Evolutionary conservation across 2,329 filamentous ascomycete species (phyloP).

Genomic region (Leptographium galeiforme): DNA sequence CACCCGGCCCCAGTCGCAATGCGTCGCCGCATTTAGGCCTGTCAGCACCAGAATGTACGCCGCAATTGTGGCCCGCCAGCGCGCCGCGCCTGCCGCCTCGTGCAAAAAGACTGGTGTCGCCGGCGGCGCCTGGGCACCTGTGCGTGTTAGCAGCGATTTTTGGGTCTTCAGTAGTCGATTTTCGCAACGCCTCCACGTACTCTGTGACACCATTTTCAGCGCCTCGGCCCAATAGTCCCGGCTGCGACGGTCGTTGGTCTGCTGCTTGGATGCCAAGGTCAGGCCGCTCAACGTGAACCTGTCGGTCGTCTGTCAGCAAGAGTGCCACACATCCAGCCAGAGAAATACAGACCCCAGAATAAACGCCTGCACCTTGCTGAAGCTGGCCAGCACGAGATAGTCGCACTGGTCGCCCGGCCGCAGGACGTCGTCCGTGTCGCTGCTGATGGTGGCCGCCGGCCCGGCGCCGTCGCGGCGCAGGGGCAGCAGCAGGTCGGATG

Average conservation of each 20-base stretch:
- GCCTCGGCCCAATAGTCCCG: slow-evolving; percentile 27
- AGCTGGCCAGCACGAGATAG: slow-evolving; percentile 45
- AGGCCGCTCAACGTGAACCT: slow-evolving; percentile 44
- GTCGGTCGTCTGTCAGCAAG: not conserved
- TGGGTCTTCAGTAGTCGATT: too few species aligned
- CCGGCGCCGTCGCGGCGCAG: slow-evolving; percentile 37
- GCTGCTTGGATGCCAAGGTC: slow-evolving; percentile 23
- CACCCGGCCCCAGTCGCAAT: slow-evolving; percentile 56
- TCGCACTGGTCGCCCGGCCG: slow-evolving; percentile 35
- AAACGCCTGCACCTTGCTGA: slow-evolving; percentile 45
- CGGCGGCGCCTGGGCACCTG: slow-evolving; percentile 13
- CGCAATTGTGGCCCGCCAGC: slow-evolving; percentile 53
- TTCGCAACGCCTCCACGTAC: slow-evolving; percentile 15
- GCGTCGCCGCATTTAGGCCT: slow-evolving; percentile 54
- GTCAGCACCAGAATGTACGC: slow-evolving; percentile 60
- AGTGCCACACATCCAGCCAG: slow-evolving; percentile 4
- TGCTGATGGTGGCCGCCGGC: slow-evolving; percentile 34
- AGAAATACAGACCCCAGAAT: slow-evolving; percentile 35
- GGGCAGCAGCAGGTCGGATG: slow-evolving; percentile 39
- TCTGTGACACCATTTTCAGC: slow-evolving; percentile 18
- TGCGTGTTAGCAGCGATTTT: not conserved
- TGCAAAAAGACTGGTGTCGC: slow-evolving; percentile 34
- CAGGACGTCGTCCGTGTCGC: slow-evolving; percentile 42
- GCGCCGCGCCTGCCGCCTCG: slow-evolving; percentile 41
- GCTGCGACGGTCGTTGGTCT: slow-evolving; percentile 21